Base-by-base conservation (phyloP, 2,329 filamentous ascomycete species). In the Xylariales sp. region DNA sequence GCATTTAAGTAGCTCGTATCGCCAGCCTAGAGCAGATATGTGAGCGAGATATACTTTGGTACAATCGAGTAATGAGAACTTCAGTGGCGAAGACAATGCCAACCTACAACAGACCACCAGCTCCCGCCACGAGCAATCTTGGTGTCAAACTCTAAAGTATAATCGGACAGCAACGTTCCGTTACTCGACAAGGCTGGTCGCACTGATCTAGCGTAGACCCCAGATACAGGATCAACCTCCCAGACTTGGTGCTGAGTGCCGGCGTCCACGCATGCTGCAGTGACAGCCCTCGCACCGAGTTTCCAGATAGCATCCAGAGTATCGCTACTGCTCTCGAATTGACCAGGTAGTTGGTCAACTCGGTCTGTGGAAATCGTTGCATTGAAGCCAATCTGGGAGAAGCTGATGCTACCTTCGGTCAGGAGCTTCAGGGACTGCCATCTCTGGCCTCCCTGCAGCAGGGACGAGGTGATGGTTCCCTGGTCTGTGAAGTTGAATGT, bases 401-500 rank as follows among this genome's bases (percentile, higher is more conserved):
- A 53, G 17, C 46, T 52, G 4, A 67, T 41, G 2, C 50, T 50
- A 1, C 48, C 52, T 16, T 61, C 51, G 0, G 57, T 62, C 14
- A 67, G 46, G 0, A 67, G 48, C 3, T 51, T 50, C 17, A 66
- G 46, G 1, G 60, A 56, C 40, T 66, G 54, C 63, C 63, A 69
- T 43, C 59, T 47, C 43, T 65, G 61, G 1, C 60, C 62, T 4
- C 63, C 65, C 44, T 68, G 65, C 0, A 66, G 39, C 25, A 68
- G 56, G 15, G 52, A 60, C 2, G 55, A 59, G 6, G 57, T 39
- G 0, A 56, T 16, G 3, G 42, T 37, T 3, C 63, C 62, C 1
- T 36, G 8, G 0, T 40, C 29, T 0, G 56, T 61, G n/a, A 66
- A 25, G 10, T 63, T 55, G 41, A 66, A 61, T 0, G 62, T 65